These are phyloP conservation scores for Zygosaccharomyces rouxii DNA, from an alignment of 805 yeast genomes.

Conservation along the genomic window DNA sequence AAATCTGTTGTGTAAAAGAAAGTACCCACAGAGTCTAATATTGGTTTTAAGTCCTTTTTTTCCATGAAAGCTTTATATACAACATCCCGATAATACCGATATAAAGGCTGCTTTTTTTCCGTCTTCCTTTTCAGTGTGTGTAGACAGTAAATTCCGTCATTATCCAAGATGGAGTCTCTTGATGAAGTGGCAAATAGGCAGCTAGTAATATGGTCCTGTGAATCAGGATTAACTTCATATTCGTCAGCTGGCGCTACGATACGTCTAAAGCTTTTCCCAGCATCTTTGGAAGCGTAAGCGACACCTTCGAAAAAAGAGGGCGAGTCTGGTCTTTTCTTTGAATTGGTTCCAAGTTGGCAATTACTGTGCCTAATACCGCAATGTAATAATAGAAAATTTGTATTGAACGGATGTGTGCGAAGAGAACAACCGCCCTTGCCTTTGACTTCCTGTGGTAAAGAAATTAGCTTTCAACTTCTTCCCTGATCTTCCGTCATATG, in stretches of 20 bases:
- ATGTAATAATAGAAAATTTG: constrained; percentile 11
- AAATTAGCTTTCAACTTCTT: constrained; percentile 19
- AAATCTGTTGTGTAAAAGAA: constrained; percentile 42
- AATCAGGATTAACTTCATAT: neutral
- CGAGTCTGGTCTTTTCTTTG: too few relatives aligned
- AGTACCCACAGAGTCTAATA: neutral
- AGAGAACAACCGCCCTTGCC: constrained; percentile 3
- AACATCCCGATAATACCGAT: too few relatives aligned
- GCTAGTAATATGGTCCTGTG: neutral
- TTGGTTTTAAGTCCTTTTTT: neutral
- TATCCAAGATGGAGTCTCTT: constrained; percentile 14
- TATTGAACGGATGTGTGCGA: constrained; percentile 17
- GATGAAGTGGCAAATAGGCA: constrained; percentile 20
- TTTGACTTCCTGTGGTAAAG: neutral
- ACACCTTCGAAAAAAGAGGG: neutral
- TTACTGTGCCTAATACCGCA: constrained; percentile 10
- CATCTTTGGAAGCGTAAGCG: neutral
- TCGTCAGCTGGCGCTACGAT: constrained; percentile 2
- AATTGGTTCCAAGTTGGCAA: too few relatives aligned
- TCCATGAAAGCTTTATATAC: constrained; percentile 4
- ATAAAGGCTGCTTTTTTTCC: constrained; percentile 10
- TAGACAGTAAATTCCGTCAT: too few relatives aligned
- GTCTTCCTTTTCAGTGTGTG: constrained; percentile 8
- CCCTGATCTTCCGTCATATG: constrained; percentile 31
- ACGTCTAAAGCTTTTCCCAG: neutral